Percentiles rank a stretch among this genome's conserved stretches.
Evolutionary conservation across 2,329 filamentous ascomycete genomes (phyloP).

Genomic region (Xylaria sp.): DNA sequence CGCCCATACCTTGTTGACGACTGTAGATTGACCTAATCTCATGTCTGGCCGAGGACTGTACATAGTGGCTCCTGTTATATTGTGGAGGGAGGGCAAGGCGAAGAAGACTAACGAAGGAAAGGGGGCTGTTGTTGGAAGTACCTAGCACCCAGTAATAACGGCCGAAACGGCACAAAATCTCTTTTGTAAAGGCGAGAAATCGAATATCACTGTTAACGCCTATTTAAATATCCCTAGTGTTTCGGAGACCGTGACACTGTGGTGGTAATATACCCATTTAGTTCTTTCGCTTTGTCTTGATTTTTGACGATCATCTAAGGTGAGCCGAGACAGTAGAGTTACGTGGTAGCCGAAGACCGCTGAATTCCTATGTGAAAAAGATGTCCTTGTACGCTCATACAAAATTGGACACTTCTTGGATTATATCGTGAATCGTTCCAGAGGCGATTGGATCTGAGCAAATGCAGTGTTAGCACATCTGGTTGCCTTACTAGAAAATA

Average conservation of each 20-base stretch:
- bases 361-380: background rate
- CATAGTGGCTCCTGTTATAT: conserved; percentile 25
- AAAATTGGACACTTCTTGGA: background rate
- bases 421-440: background rate
- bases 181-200: conserved; percentile 42
- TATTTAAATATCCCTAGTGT: background rate
- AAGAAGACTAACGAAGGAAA: background rate
- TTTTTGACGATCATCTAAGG: background rate
- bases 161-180: conserved; percentile 42
- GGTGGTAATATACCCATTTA: background rate
- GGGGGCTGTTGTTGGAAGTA: conserved; percentile 12
- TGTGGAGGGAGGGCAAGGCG: conserved; percentile 18
- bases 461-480: background rate
- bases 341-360: background rate
- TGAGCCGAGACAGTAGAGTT: background rate
- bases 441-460: background rate
- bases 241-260: background rate
- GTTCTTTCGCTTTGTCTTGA: background rate
- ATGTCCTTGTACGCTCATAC: background rate
- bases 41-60: conserved; percentile 23
- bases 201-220: conserved; percentile 16
- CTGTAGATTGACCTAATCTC: conserved; percentile 26
- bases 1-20: conserved; percentile 5
- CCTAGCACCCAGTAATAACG: conserved; percentile 41
- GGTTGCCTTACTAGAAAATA: no score